Evolutionary conservation across 129 eudicot species (phyloP).

Genomic region (Flaveria brownii): DNA sequence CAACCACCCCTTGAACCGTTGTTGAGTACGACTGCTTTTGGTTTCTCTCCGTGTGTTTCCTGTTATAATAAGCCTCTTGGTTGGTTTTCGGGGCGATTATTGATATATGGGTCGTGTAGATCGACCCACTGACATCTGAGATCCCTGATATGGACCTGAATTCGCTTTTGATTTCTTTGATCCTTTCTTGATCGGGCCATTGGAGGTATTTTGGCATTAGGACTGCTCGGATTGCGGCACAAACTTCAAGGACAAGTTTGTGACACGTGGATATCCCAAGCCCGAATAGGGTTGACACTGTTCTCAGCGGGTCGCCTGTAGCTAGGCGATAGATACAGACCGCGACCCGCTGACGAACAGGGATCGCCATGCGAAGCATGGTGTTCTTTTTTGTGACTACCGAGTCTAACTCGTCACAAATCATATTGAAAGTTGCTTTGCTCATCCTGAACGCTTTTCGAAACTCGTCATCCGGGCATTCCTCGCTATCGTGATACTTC

Average conservation of each 20-base stretch:
- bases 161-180: slow-evolving; percentile 33
- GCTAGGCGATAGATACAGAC: slow-evolving; percentile 74
- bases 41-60: slow-evolving; percentile 65
- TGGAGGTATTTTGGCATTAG: slow-evolving; percentile 67
- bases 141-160: slow-evolving; percentile 56
- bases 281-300: slow-evolving; percentile 65
- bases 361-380: slow-evolving; percentile 64
- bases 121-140: slow-evolving; percentile 54
- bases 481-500: slow-evolving; percentile 54
- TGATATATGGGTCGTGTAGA: slow-evolving; percentile 34
- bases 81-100: slow-evolving; percentile 71
- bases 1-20: slow-evolving; percentile 79
- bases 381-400: slow-evolving; percentile 66
- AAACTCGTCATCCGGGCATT: slow-evolving; percentile 67
- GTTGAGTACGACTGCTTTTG: slow-evolving; percentile 72
- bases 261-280: slow-evolving; percentile 79
- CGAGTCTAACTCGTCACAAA: slow-evolving; percentile 31
- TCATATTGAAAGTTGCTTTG: slow-evolving; percentile 51
- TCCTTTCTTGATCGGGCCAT: slow-evolving; percentile 59
- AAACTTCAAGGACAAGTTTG: slow-evolving; percentile 37
- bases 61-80: slow-evolving; percentile 60
- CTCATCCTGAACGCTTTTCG: slow-evolving; percentile 62
- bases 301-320: slow-evolving; percentile 74
- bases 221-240: slow-evolving; percentile 51
- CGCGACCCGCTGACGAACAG: slow-evolving; percentile 79